Evolutionary conservation across 257 asterid species (phyloP), one percentile per base, ranked within the genome.

Genomic region (Eucommia ulmoides): DNA sequence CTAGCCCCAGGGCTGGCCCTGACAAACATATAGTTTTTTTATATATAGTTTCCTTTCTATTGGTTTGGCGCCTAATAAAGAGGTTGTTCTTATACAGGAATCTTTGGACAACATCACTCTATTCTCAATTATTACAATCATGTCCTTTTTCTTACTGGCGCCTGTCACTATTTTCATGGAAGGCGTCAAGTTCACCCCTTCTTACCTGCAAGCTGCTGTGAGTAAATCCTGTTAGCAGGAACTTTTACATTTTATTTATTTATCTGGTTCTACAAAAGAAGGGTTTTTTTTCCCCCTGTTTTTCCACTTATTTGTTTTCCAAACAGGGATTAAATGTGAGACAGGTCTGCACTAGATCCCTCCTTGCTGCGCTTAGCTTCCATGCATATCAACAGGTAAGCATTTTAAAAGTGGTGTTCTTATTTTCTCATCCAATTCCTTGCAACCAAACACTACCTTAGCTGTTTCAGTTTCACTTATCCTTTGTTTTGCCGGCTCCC

Each of bases 331-430:
- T 79, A 72, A 73, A 81, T 62, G 76, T 81, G 49, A 70, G 62
- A 42, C 77, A 88, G 69, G 20, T 88, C 22, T 84, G 65, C 74
- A 55, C 62, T 26, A 70, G 78, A 60, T 88, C 94, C 12, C 66
- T 88, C 38, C 0, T 79, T 20, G 88, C 94, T 50, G 97, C 87
- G 51, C 67, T 84, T 45, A 73, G 81, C 78, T 88, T 76, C 81
- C 97, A 84, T 66, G 94, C 97, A 19, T 88, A 88, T 68, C 95
- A 88, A 51, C 97, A 88, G 92, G 95, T 84, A 72, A 11, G 52
- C 47, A 10, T 47, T 42, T 42, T 0, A 35, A 1, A 5, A 2
- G 8, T 42, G 3, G 8, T 42, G 19, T 17, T 16, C 15, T 42
- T 16, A 8, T 41, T 49, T 22, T 11, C n/a, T n/a, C n/a, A n/a